These are phyloP conservation scores for Lotus japonicus DNA, from an alignment of 306 rosid genomes.

Conservation along the genomic window DNA sequence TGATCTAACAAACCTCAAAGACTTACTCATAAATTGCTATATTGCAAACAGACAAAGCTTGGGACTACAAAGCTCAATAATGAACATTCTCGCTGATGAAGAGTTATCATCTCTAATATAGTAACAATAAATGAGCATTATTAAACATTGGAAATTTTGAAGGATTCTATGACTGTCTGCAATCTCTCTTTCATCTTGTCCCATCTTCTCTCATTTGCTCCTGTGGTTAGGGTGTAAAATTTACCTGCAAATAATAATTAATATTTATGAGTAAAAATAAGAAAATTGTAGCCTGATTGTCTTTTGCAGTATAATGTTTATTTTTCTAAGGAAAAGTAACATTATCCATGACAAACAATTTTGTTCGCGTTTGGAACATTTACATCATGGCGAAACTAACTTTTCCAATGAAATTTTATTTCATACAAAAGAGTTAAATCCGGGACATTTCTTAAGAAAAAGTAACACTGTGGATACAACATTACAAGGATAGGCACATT, in stretches of 20 bases:
- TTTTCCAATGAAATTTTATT: too few species aligned
- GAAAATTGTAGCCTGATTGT: too few species aligned
- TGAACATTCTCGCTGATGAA: slow-evolving; percentile 23
- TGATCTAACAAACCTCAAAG: neutral
- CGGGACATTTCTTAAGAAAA: too few species aligned
- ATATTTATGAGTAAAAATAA: neutral
- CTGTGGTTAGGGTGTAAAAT: slow-evolving; percentile 82
- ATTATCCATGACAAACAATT: too few species aligned
- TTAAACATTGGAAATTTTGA: slow-evolving; percentile 59
- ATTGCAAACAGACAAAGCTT: neutral
- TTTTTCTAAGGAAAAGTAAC: neutral
- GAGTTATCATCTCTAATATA: slow-evolving; percentile 20
- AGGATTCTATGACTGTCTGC: slow-evolving; percentile 68
- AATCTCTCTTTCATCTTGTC: slow-evolving; percentile 86
- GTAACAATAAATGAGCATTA: neutral
- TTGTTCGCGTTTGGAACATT: too few species aligned
- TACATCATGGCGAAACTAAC: too few species aligned
- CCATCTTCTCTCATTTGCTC: slow-evolving; percentile 96
- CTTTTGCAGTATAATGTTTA: neutral
- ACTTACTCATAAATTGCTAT: too few species aligned
- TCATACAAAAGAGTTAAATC: too few species aligned
- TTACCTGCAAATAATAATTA: slow-evolving; percentile 53
- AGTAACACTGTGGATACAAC: too few species aligned
- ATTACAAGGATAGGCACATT: too few species aligned
- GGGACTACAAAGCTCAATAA: slow-evolving; percentile 7